A percentile compares a stretch with the other conserved stretches of the same genome.
Conservation (phyloP, 192 early-diverging fungal genomes). For the Geranomyces michiganensis region DNA sequence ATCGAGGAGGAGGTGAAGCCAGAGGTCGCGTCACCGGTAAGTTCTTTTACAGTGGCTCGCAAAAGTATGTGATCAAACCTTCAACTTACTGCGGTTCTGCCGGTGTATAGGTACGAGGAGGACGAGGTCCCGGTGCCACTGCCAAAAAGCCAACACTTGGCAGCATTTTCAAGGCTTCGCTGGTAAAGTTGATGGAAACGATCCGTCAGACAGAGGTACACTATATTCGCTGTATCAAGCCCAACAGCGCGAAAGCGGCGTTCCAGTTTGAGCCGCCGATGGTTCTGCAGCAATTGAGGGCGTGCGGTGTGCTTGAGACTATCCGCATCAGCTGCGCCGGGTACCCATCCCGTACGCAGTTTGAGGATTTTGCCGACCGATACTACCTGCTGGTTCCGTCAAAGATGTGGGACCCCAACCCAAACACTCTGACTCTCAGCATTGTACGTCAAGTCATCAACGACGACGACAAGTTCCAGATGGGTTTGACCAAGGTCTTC, state of each 20-base stretch:
- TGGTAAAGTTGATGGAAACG: constrained; percentile 94
- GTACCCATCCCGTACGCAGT: constrained; percentile 88
- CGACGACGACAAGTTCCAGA: constrained; percentile 87
- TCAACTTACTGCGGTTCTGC: background rate
- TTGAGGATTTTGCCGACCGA: constrained; percentile 90
- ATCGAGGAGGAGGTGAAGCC: constrained; percentile 39
- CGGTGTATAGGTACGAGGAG: constrained; percentile 15
- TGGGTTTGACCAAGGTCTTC: constrained; percentile 96
- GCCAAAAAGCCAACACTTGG: constrained; percentile 89
- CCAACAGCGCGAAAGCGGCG: constrained; percentile 90
- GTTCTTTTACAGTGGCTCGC: background rate
- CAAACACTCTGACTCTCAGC: constrained; percentile 45
- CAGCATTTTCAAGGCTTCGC: constrained; percentile 93
- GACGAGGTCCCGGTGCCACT: constrained; percentile 44
- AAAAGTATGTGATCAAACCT: background rate
- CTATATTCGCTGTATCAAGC: constrained; percentile 99
- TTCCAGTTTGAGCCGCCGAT: constrained; percentile 94
- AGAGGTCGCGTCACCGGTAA: constrained; percentile 26
- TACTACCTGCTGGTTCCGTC: constrained; percentile 61
- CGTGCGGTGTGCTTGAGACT: constrained; percentile 99
- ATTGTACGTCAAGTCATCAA: constrained; percentile 69
- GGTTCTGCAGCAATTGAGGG: constrained; percentile 91
- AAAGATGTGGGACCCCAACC: constrained; percentile 58
- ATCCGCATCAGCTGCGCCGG: constrained; percentile 98
- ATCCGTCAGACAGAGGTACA: constrained; percentile 90